phyloP scores from a whole-genome alignment of 2,329 filamentous ascomycete genomes.

The Xylariaceae sp. region DNA sequence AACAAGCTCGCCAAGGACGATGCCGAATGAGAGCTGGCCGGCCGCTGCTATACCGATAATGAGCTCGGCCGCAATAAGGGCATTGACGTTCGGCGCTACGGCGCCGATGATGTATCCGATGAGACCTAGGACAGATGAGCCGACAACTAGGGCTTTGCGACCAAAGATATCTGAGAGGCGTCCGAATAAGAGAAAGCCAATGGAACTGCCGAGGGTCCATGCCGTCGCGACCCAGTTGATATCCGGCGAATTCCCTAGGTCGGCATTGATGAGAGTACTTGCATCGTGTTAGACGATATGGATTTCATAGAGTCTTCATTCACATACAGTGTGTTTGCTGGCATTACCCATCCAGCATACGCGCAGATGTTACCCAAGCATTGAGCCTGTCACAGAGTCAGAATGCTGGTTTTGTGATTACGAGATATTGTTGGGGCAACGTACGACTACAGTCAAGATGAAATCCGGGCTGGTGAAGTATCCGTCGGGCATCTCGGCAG shows the following conservation, averaged over 20 bases:
- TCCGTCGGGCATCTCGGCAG: not conserved
- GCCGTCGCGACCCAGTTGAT: constrained; percentile 13
- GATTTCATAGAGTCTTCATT: not conserved
- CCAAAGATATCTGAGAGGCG: constrained; percentile 15
- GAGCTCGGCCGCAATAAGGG: constrained; percentile 19
- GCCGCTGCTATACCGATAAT: constrained; percentile 17
- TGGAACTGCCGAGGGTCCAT: constrained; percentile 13
- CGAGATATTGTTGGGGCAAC: not conserved
- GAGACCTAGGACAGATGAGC: constrained; percentile 17
- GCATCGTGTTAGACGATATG: not conserved
- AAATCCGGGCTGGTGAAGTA: not conserved
- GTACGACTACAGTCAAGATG: not conserved
- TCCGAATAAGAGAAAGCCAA: constrained; percentile 16
- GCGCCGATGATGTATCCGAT: constrained; percentile 19
- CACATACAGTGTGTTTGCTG: not conserved
- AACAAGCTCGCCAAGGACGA: constrained; percentile 20
- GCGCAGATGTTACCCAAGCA: not conserved
- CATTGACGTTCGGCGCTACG: constrained; percentile 13
- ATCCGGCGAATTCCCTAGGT: not conserved
- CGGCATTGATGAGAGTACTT: not conserved
- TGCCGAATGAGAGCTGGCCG: constrained; percentile 11
- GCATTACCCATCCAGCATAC: not conserved
- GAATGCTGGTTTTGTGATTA: not conserved
- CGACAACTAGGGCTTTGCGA: constrained; percentile 14
- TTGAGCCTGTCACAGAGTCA: not conserved